phyloP scores from a whole-genome alignment of 495 filamentous ascomycete species.

The Penicillium paradoxum region DNA sequence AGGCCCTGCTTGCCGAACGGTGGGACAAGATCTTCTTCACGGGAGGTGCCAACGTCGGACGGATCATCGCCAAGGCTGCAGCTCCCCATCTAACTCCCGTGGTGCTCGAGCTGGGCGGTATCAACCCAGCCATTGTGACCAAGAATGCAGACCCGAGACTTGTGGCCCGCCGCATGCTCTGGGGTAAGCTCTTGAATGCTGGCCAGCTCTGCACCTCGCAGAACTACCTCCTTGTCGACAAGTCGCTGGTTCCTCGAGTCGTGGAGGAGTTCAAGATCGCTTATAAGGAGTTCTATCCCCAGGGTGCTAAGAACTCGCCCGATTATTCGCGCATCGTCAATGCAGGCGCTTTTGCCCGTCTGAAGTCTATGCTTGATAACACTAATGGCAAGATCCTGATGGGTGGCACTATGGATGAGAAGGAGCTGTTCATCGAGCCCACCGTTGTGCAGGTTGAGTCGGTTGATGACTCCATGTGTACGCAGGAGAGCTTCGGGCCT shows the following conservation, averaged over 20 bases:
- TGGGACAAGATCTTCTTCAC: slow-evolving; percentile 99
- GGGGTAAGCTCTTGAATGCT: slow-evolving; percentile 79
- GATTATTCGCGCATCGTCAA: slow-evolving; percentile 82
- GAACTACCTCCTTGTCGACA: slow-evolving; percentile 83
- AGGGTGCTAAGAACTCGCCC: slow-evolving; percentile 66
- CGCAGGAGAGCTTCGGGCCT: slow-evolving; percentile 85
- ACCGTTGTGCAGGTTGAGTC: slow-evolving; percentile 76
- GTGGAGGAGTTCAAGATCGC: slow-evolving; percentile 67
- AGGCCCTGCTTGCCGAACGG: slow-evolving; percentile 74
- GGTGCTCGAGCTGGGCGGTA: slow-evolving; percentile 81
- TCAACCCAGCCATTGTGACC: slow-evolving; percentile 85
- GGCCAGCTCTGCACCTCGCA: slow-evolving; percentile 88
- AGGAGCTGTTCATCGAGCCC: slow-evolving; percentile 75
- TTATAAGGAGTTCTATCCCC: slow-evolving; percentile 76
- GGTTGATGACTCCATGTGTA: slow-evolving; percentile 69
- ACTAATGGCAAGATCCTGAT: slow-evolving; percentile 78
- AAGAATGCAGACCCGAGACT: slow-evolving; percentile 72
- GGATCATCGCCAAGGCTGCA: slow-evolving; percentile 85
- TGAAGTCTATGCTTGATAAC: slow-evolving; percentile 82
- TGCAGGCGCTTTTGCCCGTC: slow-evolving; percentile 66
- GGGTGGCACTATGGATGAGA: slow-evolving; percentile 76
- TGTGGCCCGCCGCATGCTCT: slow-evolving; percentile 79
- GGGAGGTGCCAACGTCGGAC: slow-evolving; percentile 69
- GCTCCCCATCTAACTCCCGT: slow-evolving; percentile 89
- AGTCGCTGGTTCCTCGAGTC: slow-evolving; percentile 63